Evolutionary conservation across 2,329 filamentous ascomycete species (phyloP), one percentile per base, ranked within the genome.

Genomic region (Karstenula rhodostoma): DNA sequence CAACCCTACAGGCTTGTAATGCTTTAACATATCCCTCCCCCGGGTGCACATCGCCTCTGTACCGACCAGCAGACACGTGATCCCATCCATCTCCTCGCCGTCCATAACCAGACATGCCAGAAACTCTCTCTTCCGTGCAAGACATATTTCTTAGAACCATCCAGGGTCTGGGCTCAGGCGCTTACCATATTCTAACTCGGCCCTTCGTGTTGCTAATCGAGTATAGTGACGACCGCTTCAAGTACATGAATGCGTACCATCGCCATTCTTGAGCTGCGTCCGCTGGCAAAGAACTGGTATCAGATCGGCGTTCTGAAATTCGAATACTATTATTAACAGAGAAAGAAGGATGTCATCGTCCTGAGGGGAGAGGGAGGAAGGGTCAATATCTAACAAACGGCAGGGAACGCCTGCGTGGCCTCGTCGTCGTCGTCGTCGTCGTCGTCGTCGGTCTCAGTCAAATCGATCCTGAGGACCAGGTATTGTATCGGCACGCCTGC

Each of bases 191-290:
- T 32, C 7, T 29, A n/a, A 48, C 15, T 13, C 6, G 27, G 17
- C 46, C 46, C 25, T 15, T 48, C 25, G 46, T 25, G 15, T 27
- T 48, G 27, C 46, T 48, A n/a, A 48, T 48, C n/a, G 27, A 48
- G 17, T 33, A 2, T 10, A 33, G 25, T 48, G 46, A 48, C 15
- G 17, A 48, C 27, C 46, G 25, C 46, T 48, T 32, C 46, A 48
- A 32, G 27, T 48, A 48, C 46, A 32, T 48, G 25, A 48, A 48
- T 19, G 10, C 22, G 17, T 48, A 32, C 25, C 23, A 29, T 32
- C 25, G 27, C 23, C 46, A 19, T 7, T 48, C 35, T 17, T 17
- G 15, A 40, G 27, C 27, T 29, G 27, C 8, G 27, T 29, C 27
- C 8, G 8, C 27, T 8, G n/a, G n/a, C n/a, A n/a, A n/a, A n/a